Evolutionary conservation across 2,329 filamentous ascomycete species (phyloP), one percentile per base, ranked within the genome.

Genomic region (Zymoseptoria passerinii): DNA sequence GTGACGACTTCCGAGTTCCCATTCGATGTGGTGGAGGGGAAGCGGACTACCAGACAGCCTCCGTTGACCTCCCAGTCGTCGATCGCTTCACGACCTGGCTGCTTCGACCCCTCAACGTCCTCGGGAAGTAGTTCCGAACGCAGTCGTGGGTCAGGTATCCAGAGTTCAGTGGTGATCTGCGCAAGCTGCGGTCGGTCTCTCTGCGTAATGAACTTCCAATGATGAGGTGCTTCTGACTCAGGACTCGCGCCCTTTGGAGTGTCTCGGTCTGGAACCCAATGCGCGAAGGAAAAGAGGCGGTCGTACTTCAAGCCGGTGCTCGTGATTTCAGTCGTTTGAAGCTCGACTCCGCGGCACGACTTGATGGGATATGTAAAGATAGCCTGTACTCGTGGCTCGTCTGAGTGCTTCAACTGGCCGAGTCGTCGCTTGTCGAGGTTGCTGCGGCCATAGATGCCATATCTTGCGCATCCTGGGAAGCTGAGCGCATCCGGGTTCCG

Each of bases 161-260:
- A 92, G n/a, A 86, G 74, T 64, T 85, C 78, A 0, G 81, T 79
- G 58, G 77, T 80, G 54, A 96, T 79, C 52, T 84, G 85, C 7
- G 89, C 86, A 54, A 97, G 79, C 49, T 80, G 80, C 1, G 90
- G 84, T 64, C 84, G 85, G 64, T 87, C 81, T 57, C 87, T 77
- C 70, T 85, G 83, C 0, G 88, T 90, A 70, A 90, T 77, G 69
- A 89, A 86, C 13, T 84, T 80, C 89, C 89, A 94, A 23, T 74
- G 73, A 64, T 78, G 78, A 52, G 73, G 68, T 56, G 72, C 71
- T 63, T 76, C 74, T 58, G 58, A 28, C 71, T 73, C 50, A 53
- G 10, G 48, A 40, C 27, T 19, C 7, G 57, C 49, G 18, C 61
- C 56, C 44, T 63, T 71, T n/a, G 23, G 23, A 4, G 23, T 13